Evolutionary conservation across 768 basidiomycete species (phyloP).

Genomic region (Lactifluus echinatus): DNA sequence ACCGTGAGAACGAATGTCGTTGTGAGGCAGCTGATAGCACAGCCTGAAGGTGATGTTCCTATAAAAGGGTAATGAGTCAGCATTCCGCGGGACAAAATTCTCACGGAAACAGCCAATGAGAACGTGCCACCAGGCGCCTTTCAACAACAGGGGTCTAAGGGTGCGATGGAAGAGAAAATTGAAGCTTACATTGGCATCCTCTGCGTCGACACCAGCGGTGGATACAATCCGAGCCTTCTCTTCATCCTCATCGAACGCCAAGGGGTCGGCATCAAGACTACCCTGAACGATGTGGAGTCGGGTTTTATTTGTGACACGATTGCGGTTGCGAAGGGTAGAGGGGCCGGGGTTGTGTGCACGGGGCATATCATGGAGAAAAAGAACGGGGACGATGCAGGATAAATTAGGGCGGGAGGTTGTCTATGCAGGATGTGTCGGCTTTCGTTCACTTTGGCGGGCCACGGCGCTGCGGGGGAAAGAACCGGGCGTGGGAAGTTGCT

Average conservation of each 20-base stretch:
- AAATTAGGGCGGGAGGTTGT: slow-evolving; percentile 20
- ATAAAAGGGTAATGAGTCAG: slow-evolving; percentile 37
- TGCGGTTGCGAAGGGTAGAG: slow-evolving; percentile 76
- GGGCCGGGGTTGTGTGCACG: slow-evolving; percentile 69
- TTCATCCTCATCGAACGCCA: slow-evolving; percentile 79
- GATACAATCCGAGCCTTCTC: slow-evolving; percentile 74
- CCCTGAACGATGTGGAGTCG: slow-evolving; percentile 79
- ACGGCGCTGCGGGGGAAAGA: slow-evolving; percentile 22
- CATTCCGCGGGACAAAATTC: slow-evolving; percentile 42
- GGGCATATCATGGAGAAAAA: slow-evolving; percentile 78
- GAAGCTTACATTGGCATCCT: slow-evolving; percentile 81
- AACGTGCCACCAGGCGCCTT: slow-evolving; percentile 33
- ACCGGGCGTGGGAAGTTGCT: slow-evolving; percentile 21
- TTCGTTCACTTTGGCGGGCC: slow-evolving; percentile 21
- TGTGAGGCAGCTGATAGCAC: slow-evolving; percentile 48
- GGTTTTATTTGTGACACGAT: slow-evolving; percentile 89
- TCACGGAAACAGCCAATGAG: slow-evolving; percentile 40
- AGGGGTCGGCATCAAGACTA: slow-evolving; percentile 69
- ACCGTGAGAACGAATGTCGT: slow-evolving; percentile 34
- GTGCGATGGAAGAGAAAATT: slow-evolving; percentile 29
- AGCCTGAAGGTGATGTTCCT: slow-evolving; percentile 54
- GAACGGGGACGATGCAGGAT: slow-evolving; percentile 26
- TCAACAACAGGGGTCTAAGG: slow-evolving; percentile 36
- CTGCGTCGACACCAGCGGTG: slow-evolving; percentile 84
- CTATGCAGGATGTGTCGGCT: slow-evolving; percentile 18